Conservation (phyloP, 1,284 basidiomycete species). For the Ceratobasidium sp. region DNA sequence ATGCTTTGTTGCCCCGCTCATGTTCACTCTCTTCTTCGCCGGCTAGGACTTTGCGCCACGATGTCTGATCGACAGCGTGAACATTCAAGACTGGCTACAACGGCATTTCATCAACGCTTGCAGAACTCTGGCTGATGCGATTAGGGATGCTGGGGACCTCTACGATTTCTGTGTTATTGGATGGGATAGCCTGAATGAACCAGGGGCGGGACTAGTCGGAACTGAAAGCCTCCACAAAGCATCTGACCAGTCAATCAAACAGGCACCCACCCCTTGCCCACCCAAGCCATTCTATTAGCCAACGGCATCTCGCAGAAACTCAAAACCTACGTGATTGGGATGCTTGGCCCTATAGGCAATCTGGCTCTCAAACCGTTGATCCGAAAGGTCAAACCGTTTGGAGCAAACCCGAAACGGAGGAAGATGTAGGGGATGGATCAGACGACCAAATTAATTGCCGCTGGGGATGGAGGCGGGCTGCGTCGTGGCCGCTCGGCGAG, state of each 20-base stretch:
- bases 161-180: conserved; percentile 91
- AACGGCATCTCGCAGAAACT: conserved; percentile 88
- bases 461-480: conserved; percentile 80
- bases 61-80: conserved; percentile 89
- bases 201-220: conserved; percentile 87
- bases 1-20: conserved; percentile 84
- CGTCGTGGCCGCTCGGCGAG: conserved; percentile 84
- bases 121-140: conserved; percentile 76
- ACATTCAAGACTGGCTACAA: conserved; percentile 96
- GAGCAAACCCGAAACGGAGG: too few species aligned
- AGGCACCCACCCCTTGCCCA: conserved; percentile 86
- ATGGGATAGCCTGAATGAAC: conserved; percentile 98
- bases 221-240: conserved; percentile 76
- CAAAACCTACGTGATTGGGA: conserved; percentile 85
- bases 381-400: too few species aligned
- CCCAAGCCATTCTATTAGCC: conserved; percentile 85
- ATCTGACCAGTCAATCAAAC: conserved; percentile 76
- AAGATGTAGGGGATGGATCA: conserved; percentile 1
- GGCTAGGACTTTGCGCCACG: conserved; percentile 88
- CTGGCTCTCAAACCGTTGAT: too few species aligned
- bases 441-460: conserved; percentile 46
- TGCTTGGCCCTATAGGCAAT: conserved; percentile 83
- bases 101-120: conserved; percentile 85
- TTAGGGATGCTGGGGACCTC: conserved; percentile 78
- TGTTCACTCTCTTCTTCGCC: conserved; percentile 96